Conservation (phyloP, 352 stramenopile genomes). For the Elongisporangium anandrum region DNA sequence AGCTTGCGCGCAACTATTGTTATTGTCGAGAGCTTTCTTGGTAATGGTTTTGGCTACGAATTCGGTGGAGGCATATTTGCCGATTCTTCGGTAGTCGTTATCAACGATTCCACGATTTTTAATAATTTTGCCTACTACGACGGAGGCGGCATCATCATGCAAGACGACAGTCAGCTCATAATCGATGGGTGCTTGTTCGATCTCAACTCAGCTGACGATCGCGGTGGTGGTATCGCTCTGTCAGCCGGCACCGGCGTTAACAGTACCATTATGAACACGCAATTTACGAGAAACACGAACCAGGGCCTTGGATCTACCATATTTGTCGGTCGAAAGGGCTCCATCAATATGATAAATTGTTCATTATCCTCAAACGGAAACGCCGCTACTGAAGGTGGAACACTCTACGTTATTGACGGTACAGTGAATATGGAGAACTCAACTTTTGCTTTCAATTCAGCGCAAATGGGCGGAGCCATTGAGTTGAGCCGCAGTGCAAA, state of each 20-base stretch:
- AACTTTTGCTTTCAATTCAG: slow-evolving; percentile 36
- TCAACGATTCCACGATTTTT: slow-evolving; percentile 19
- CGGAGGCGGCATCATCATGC: slow-evolving; percentile 52
- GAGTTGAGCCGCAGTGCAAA: slow-evolving; percentile 32
- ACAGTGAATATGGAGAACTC: slow-evolving; percentile 22
- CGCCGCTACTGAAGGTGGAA: slow-evolving; percentile 30
- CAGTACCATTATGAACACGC: slow-evolving; percentile 20
- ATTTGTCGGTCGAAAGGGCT: slow-evolving; percentile 52
- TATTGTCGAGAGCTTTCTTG: slow-evolving; percentile 30
- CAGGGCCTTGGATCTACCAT: slow-evolving; percentile 43
- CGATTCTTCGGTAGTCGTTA: slow-evolving; percentile 13
- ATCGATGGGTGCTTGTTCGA: slow-evolving; percentile 18
- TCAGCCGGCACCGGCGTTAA: slow-evolving; percentile 22
- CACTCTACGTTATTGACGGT: slow-evolving; percentile 41
- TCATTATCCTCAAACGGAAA: slow-evolving; percentile 31
- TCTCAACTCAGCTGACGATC: slow-evolving; percentile 34
- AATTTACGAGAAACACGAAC: slow-evolving; percentile 42
- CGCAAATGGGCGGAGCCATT: slow-evolving; percentile 38
- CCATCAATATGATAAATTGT: slow-evolving; percentile 12
- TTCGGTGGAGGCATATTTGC: slow-evolving; percentile 55
- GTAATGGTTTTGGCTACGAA: slow-evolving; percentile 26
- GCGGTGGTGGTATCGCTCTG: slow-evolving; percentile 42
- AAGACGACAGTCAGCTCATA: slow-evolving; percentile 15
- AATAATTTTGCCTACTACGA: slow-evolving; percentile 58
- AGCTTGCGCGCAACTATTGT: slow-evolving; percentile 15